phyloP scores from a whole-genome alignment of 106 monocot genomes.

The Dioscorea zingiberensis region DNA sequence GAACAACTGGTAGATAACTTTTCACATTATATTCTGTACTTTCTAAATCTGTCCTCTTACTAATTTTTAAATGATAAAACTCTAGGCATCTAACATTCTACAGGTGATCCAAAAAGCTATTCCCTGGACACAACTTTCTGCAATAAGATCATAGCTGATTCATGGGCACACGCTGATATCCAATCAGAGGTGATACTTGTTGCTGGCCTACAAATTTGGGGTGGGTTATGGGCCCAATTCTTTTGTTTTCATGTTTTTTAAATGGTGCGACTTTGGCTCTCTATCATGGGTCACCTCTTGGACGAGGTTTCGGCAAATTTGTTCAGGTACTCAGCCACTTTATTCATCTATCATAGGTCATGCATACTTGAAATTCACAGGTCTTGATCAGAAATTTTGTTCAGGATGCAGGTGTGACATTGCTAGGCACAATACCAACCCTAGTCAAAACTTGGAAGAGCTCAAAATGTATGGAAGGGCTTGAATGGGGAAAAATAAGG shows the following conservation, averaged over 20 bases:
- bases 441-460: constrained; percentile 87
- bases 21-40: neutral
- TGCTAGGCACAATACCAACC: constrained; percentile 86
- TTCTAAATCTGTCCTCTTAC: neutral
- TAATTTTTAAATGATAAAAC: neutral
- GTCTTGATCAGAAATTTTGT: constrained; percentile 1
- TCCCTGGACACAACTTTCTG: constrained; percentile 89
- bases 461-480: constrained; percentile 77
- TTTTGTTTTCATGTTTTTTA: constrained; percentile 67
- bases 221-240: constrained; percentile 84
- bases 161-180: constrained; percentile 79
- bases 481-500: constrained; percentile 88
- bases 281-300: constrained; percentile 92
- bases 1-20: constrained; percentile 66
- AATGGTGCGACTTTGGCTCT: constrained; percentile 79
- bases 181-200: constrained; percentile 50
- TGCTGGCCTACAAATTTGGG: constrained; percentile 97
- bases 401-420: constrained; percentile 87
- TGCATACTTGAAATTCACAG: neutral
- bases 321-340: constrained; percentile 44
- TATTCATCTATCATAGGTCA: neutral
- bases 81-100: neutral
- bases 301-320: constrained; percentile 78
- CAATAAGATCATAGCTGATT: constrained; percentile 72
- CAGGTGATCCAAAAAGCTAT: constrained; percentile 95